These are phyloP conservation scores for Cryptomeria japonica DNA, from an alignment of 75 land plant species.

Conservation along the genomic window DNA sequence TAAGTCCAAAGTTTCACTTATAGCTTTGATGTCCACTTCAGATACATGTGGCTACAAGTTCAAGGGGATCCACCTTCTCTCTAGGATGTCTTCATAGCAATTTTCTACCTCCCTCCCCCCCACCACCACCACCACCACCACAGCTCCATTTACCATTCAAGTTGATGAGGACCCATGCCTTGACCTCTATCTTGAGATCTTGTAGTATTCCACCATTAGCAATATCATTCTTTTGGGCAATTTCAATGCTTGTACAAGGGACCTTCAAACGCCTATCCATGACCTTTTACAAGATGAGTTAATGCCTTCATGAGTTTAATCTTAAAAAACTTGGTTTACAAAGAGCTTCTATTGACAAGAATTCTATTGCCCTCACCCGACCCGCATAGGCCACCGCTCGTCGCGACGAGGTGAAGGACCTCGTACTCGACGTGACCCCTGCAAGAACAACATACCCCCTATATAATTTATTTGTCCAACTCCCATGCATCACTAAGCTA, in stretches of 20 bases:
- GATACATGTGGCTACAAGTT: background rate
- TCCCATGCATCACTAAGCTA: too few species aligned
- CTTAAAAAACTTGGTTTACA: too few species aligned
- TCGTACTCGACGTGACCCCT: too few species aligned
- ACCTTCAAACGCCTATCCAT: background rate
- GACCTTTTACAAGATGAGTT: background rate
- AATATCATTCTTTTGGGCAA: background rate
- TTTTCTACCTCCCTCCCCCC: background rate
- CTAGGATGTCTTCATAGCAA: background rate
- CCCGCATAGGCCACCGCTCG: too few species aligned
- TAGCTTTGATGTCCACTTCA: background rate
- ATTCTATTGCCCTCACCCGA: too few species aligned
- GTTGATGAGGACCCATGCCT: background rate
- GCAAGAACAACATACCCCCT: too few species aligned
- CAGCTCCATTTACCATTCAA: background rate
- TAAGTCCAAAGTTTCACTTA: background rate
- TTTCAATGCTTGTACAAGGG: background rate
- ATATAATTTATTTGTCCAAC: too few species aligned
- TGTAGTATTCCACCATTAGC: background rate
- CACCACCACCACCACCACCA: background rate
- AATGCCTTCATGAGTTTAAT: background rate
- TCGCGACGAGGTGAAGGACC: too few species aligned
- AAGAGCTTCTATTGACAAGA: too few species aligned
- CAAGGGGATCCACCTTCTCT: background rate
- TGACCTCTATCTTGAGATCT: background rate